These are phyloP conservation scores for Extremus antarcticus DNA, from an alignment of 495 filamentous ascomycete species.

Conservation along the genomic window DNA sequence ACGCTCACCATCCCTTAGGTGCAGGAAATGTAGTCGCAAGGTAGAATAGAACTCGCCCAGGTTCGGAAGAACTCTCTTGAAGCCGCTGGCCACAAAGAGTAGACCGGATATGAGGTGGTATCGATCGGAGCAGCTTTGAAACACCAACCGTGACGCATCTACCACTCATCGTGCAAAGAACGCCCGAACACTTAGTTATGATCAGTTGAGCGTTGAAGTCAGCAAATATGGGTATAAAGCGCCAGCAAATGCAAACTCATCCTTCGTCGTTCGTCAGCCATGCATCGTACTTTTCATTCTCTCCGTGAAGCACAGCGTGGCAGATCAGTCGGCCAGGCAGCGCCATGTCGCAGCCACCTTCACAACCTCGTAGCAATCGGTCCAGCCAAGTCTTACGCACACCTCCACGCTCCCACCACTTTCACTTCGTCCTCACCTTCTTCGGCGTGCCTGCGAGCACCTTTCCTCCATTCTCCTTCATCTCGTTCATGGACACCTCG, in stretches of 20 bases:
- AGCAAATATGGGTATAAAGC: neutral
- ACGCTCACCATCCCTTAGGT: neutral
- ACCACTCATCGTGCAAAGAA: no score
- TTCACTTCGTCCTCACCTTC: slow-evolving; percentile 15
- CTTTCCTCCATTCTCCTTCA: slow-evolving; percentile 43
- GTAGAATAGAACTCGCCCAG: neutral
- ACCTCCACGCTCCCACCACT: neutral
- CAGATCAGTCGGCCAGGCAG: neutral
- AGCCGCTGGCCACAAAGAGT: no score
- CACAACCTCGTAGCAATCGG: no score
- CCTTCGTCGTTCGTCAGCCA: neutral
- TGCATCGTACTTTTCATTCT: neutral
- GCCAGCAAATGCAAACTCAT: neutral
- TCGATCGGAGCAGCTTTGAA: no score
- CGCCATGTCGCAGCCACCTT: no score
- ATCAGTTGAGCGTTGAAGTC: no score
- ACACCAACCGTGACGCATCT: no score
- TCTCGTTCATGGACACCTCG: slow-evolving; percentile 42
- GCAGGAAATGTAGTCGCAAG: neutral
- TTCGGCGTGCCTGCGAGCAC: slow-evolving; percentile 23
- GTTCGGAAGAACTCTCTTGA: neutral
- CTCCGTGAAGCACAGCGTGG: neutral
- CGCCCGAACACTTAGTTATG: no score
- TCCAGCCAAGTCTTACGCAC: neutral
- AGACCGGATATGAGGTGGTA: no score